A percentile compares a stretch with the other conserved stretches of the same genome.
Evolutionary conservation across 768 basidiomycete species (phyloP).

Genomic region (Rhizopogon vinicolor): DNA sequence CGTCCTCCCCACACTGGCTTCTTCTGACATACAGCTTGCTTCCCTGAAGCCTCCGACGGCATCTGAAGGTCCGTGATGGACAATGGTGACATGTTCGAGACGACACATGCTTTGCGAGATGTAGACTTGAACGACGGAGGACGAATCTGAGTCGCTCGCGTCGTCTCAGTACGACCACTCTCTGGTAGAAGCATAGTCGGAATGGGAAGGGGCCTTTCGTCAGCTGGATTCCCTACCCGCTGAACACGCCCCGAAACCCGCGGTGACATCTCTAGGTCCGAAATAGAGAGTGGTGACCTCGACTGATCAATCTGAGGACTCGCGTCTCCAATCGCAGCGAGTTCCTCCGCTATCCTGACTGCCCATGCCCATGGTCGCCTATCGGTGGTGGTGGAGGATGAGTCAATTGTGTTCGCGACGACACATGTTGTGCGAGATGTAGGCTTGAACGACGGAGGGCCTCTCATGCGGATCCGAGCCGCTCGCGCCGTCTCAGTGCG

Average conservation of each 20-base stretch:
- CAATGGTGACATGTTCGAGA: too few species aligned
- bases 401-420: too few species aligned
- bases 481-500: background rate
- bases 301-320: background rate
- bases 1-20: slow-evolving; percentile 2
- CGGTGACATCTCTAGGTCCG: too few species aligned
- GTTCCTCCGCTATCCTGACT: background rate
- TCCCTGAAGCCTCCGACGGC: background rate
- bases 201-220: background rate
- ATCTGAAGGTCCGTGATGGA: background rate
- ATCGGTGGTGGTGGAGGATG: too few species aligned
- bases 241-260: background rate
- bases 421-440: background rate
- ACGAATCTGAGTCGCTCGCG: too few species aligned
- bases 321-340: too few species aligned
- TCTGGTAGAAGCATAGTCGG: too few species aligned
- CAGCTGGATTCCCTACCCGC: background rate
- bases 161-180: too few species aligned
- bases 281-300: background rate
- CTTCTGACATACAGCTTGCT: background rate
- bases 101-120: background rate
- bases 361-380: background rate
- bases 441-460: background rate
- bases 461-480: background rate
- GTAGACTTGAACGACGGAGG: too few species aligned